Evolutionary conservation across 352 stramenopile species (phyloP), one percentile per base, ranked within the genome.

Genomic region (Phytophthora pistaciae): DNA sequence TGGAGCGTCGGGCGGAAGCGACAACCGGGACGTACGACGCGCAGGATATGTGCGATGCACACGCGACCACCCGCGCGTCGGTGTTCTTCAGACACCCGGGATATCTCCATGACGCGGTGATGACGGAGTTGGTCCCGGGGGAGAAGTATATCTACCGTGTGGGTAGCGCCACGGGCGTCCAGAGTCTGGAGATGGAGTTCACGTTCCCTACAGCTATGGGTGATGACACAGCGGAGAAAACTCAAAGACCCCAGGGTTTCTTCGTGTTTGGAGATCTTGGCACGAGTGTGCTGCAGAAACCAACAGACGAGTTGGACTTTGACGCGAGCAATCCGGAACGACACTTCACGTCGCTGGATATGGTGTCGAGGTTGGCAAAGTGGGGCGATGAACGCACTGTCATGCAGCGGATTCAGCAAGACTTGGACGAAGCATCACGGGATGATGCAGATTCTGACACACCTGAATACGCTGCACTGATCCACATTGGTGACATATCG

Each of bases 401-500:
- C 31, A 74, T 84, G 66, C 44, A 69, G 27, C 60, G 56, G 13
- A 80, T 80, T 52, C 50, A 49, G 46, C 56, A 70, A n/a, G 75
- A 80, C 29, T 56, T 80, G 1, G 46, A 75, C 14, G 68, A 72
- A 14, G 16, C 56, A 29, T 56, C 23, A 38, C 52, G 49, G 27
- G 58, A 64, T 20, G 46, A 56, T 14, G 46, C 54, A 59, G 9
- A 44, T 44, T 2, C 56, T 49, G 40, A 64, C 9, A 79, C 84
- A 27, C 75, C 72, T 48, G 79, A 91, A 36, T 82, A 91, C 48
- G 74, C 68, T 29, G 87, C 65, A 1, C 72, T 96, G 36, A 83
- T 97, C 72, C 89, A 96, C 49, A 75, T 97, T 44, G 91, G 91
- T 8, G 91, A 97, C 55, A 62, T 94, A 23, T 77, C 82, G 54